Percentiles rank a stretch among this genome's conserved stretches.
These are phyloP conservation scores for Trametes polyzona DNA, from an alignment of 1,284 basidiomycete genomes.

Conservation along the genomic window DNA sequence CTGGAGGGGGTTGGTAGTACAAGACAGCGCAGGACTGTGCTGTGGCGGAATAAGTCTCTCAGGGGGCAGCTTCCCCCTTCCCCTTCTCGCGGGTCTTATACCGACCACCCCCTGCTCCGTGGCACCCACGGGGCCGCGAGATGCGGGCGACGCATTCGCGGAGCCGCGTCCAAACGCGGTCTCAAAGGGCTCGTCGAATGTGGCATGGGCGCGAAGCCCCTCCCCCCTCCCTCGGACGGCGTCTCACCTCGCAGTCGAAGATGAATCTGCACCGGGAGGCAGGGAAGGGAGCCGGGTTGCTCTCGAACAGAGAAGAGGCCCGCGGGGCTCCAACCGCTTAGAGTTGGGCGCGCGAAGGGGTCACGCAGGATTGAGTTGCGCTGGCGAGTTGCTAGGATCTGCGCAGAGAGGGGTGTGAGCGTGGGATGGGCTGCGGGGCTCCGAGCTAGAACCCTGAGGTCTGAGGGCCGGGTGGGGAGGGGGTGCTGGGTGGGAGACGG, in stretches of 20 bases:
- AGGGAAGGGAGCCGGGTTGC: no score
- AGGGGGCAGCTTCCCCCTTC: no score
- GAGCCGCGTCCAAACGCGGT: no score
- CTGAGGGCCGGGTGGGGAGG: no score
- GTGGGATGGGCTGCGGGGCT: not conserved
- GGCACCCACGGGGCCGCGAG: not conserved
- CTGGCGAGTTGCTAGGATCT: not conserved
- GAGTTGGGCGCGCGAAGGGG: not conserved
- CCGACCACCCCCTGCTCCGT: no score
- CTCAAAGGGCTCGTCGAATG: slow-evolving; percentile 6
- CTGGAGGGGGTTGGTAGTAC: not conserved
- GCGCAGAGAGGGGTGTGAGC: not conserved
- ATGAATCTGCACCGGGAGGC: not conserved
- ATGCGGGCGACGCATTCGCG: no score
- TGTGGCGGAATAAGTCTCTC: no score
- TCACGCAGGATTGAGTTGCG: not conserved
- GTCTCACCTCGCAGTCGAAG: not conserved
- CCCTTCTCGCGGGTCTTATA: no score
- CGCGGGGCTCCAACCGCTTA: not conserved
- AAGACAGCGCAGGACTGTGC: no score
- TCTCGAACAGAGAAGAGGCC: no score
- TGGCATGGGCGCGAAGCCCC: slow-evolving; percentile 6
- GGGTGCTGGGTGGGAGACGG: no score
- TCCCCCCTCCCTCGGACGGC: not conserved
- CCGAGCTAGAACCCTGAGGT: no score